Base-by-base conservation (phyloP, 164 flowering plant genomes). In the Vitis cinerea region DNA sequence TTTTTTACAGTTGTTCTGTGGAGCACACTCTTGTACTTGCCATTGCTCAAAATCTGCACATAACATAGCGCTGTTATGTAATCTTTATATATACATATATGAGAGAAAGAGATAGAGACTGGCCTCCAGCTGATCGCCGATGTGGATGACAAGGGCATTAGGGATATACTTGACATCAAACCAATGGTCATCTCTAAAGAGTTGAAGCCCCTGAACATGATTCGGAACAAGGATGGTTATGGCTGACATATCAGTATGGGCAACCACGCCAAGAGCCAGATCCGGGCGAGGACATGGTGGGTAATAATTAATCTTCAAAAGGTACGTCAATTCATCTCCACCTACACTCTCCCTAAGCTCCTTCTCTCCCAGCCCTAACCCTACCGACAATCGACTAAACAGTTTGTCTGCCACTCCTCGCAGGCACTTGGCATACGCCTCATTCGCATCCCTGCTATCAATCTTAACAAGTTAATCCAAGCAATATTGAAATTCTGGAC, bases 271-370 rank as follows among this genome's bases (percentile, higher is more conserved):
- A 23, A 83, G 79, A 8, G 80, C 75, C 27, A 83, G 67, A 48
- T 83, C 87, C 13, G 87, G 87, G 2, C 82, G 76, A 16, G 87
- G 87, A 44, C 87, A 83, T 10, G 80, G 83, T 2, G 87, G 87
- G 65, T 83, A 83, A 59, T 77, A 81, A 37, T 77, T 77, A 6
- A 77, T 80, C 53, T 80, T 77, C 58, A 80, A 17, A n/a, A 79
- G 70, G 30, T 72, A 77, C 50, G 68, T 83, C 59, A 83, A n/a
- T 4, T 68, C 77, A 3, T 81, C 79, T 1, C 84, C 84, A 4
- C 86, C 86, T 62, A 72, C 65, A 1, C 75, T 77, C 7, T 69
- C 75, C 69, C 57, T 81, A 49, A 83, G 17, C 8, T 55, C 76
- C 9, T 72, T 12, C 9, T 52, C 75, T 60, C 77, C 81, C 13